phyloP scores from a whole-genome alignment of 2,329 filamentous ascomycete genomes.

The Fusarium sp. region DNA sequence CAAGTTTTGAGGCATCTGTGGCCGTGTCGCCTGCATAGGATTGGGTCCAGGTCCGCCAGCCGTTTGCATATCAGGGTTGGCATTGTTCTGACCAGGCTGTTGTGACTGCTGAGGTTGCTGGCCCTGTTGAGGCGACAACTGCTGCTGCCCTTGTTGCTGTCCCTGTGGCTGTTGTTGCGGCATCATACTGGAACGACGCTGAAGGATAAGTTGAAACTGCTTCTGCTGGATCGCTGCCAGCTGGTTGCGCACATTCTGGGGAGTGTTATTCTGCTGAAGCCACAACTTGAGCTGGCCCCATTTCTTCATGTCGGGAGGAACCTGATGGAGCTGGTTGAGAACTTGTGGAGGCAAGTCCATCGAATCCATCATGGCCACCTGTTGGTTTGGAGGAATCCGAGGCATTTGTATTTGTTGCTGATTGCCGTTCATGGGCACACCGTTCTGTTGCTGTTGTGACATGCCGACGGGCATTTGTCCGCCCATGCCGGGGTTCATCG shows the following conservation, averaged over 20 bases:
- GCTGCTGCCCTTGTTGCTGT: conserved; percentile 32
- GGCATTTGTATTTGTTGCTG: conserved; percentile 50
- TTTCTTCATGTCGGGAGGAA: conserved; percentile 63
- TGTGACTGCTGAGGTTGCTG: conserved; percentile 41
- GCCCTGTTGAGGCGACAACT: conserved; percentile 35
- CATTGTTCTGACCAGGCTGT: conserved; percentile 52
- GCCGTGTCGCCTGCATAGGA: conserved; percentile 48
- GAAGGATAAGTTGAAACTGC: conserved; percentile 57
- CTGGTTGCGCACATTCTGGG: conserved; percentile 52
- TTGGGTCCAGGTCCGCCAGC: conserved; percentile 47
- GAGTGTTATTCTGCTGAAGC: conserved; percentile 57
- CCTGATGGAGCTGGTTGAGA: conserved; percentile 48
- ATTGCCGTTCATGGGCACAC: conserved; percentile 46
- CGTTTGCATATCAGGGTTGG: conserved; percentile 46
- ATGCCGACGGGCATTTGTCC: conserved; percentile 51
- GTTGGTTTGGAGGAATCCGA: conserved; percentile 51
- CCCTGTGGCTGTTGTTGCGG: conserved; percentile 47
- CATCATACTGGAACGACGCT: conserved; percentile 51
- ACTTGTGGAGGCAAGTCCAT: conserved; percentile 63
- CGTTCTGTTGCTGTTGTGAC: conserved; percentile 52
- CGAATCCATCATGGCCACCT: conserved; percentile 61
- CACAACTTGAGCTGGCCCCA: conserved; percentile 64
- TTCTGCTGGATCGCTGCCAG: conserved; percentile 56
- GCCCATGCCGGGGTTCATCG: conserved; percentile 53
- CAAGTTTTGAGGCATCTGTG: conserved; percentile 45